phyloP scores from a whole-genome alignment of 768 basidiomycete species.

The Daedaleopsis sinensis region DNA sequence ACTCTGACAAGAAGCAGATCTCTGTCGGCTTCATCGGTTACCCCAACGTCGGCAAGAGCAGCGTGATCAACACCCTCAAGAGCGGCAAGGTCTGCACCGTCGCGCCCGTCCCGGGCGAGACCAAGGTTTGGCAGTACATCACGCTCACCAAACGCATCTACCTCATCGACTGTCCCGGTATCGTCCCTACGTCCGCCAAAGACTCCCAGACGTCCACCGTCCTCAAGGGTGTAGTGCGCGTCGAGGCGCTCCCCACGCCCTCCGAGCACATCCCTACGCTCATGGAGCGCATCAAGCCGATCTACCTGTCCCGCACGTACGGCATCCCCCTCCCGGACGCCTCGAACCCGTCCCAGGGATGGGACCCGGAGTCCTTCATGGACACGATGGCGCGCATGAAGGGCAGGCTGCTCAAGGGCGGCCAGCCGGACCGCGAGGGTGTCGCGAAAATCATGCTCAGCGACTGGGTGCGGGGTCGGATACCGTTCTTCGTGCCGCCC shows the following conservation, averaged over 20 bases:
- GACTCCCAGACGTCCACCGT: constrained; percentile 91
- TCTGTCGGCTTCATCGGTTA: constrained; percentile 98
- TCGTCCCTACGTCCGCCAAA: constrained; percentile 91
- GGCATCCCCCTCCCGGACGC: constrained; percentile 65
- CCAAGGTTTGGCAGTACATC: constrained; percentile 99
- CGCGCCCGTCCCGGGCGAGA: constrained; percentile 97
- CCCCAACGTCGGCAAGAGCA: constrained; percentile 97
- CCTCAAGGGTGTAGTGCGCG: constrained; percentile 94
- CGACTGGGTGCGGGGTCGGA: constrained; percentile 97
- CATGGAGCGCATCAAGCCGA: constrained; percentile 88
- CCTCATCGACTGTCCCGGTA: constrained; percentile 98
- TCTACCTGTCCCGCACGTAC: constrained; percentile 89
- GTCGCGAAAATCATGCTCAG: constrained; percentile 94
- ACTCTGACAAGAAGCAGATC: constrained; percentile 99
- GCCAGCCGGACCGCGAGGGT: constrained; percentile 90
- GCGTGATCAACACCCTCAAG: constrained; percentile 98
- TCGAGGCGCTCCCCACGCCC: constrained; percentile 91
- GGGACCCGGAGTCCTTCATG: constrained; percentile 80
- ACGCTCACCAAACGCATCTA: constrained; percentile 95
- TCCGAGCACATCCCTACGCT: constrained; percentile 90
- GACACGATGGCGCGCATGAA: constrained; percentile 87
- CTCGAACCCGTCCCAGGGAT: constrained; percentile 52
- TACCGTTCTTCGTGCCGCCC: constrained; percentile 94
- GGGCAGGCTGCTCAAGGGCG: constrained; percentile 89
- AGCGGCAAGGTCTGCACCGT: constrained; percentile 96